A percentile compares a stretch with the other conserved stretches of the same genome.
Evolutionary conservation across 2,329 filamentous ascomycete genomes (phyloP).

Genomic region (Byssochlamys sp.): DNA sequence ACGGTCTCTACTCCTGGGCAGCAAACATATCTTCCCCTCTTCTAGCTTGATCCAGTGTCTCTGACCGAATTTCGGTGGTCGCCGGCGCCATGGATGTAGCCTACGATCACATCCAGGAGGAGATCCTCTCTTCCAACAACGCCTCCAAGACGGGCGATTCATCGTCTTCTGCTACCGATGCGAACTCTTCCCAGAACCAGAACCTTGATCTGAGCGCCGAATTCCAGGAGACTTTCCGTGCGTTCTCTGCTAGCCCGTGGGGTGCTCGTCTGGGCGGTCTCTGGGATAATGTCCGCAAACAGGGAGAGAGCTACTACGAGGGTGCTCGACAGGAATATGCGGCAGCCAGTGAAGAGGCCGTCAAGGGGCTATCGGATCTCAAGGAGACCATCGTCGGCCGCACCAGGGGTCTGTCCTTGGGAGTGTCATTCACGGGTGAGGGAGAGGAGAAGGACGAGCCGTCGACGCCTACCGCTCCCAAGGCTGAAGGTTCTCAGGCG

Average conservation of each 20-base stretch:
- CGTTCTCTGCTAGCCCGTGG: slow-evolving; percentile 85
- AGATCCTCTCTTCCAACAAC: slow-evolving; percentile 54
- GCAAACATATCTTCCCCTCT: background rate
- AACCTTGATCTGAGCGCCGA: slow-evolving; percentile 65
- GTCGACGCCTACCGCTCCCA: slow-evolving; percentile 17
- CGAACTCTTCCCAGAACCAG: slow-evolving; percentile 19
- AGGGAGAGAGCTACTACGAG: slow-evolving; percentile 82
- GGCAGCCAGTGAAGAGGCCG: slow-evolving; percentile 69
- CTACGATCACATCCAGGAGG: slow-evolving; percentile 92
- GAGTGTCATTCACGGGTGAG: slow-evolving; percentile 23
- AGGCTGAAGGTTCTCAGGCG: slow-evolving; percentile 10
- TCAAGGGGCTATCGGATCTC: slow-evolving; percentile 66
- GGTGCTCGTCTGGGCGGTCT: slow-evolving; percentile 79
- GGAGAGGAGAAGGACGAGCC: slow-evolving; percentile 18
- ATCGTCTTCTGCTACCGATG: slow-evolving; percentile 34
- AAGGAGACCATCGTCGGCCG: slow-evolving; percentile 59
- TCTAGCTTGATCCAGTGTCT: background rate
- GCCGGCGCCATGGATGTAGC: slow-evolving; percentile 69
- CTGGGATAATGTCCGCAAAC: slow-evolving; percentile 84
- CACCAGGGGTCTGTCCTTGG: slow-evolving; percentile 64
- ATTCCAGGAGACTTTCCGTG: slow-evolving; percentile 89
- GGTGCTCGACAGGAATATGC: slow-evolving; percentile 72
- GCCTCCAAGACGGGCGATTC: slow-evolving; percentile 36
- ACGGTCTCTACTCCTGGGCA: background rate
- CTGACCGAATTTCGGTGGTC: background rate